phyloP scores from a whole-genome alignment of 495 filamentous ascomycete species.

The Amorphotheca resinae region DNA sequence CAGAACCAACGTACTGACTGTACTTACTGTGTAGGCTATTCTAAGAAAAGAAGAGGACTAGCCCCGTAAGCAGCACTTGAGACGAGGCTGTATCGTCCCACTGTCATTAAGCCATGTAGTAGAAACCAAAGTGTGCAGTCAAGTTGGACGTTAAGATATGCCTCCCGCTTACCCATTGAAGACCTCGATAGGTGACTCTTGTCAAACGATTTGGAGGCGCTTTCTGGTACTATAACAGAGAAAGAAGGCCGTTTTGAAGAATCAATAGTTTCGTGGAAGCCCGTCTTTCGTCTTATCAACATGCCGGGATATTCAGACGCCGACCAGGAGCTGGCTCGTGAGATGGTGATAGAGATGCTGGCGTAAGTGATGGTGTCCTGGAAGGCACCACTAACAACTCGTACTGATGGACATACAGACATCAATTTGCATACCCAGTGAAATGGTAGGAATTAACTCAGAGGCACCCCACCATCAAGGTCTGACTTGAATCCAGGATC shows the following conservation, averaged over 20 bases:
- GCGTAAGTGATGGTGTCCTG: not conserved
- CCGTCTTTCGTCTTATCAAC: not conserved
- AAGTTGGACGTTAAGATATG: not conserved
- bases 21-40: too few relatives aligned
- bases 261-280: too few relatives aligned
- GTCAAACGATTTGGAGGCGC: too few relatives aligned
- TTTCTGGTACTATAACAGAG: too few relatives aligned
- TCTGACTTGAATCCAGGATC: slow-evolving; percentile 2
- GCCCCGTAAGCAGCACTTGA: too few relatives aligned
- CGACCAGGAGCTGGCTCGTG: not conserved
- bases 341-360: not conserved
- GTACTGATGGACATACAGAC: slow-evolving; percentile 1
- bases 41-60: too few relatives aligned
- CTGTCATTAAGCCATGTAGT: not conserved
- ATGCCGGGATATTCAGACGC: not conserved
- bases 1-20: too few relatives aligned
- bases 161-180: not conserved
- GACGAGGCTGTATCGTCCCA: not conserved
- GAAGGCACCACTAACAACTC: not conserved
- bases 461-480: not conserved
- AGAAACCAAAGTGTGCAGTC: too few relatives aligned
- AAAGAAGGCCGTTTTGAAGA: too few relatives aligned
- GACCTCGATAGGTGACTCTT: too few relatives aligned
- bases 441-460: slow-evolving; percentile 1
- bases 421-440: slow-evolving; percentile 10